Percentiles rank a stretch among this genome's conserved stretches.
Conservation (phyloP, 805 yeast species). For the Priceomyces fermenticarens region DNA sequence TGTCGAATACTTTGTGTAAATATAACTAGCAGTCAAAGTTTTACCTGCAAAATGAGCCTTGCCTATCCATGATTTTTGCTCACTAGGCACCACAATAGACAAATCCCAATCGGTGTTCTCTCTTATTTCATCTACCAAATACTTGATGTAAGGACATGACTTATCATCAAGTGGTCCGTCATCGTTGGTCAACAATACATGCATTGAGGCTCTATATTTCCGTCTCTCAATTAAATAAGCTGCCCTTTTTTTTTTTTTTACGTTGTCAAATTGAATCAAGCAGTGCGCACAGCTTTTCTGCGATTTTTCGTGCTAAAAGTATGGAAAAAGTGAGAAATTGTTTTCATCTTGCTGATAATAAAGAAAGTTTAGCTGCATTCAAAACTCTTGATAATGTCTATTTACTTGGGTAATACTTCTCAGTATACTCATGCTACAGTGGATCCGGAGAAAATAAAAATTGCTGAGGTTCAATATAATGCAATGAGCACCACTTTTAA, state of each 20-base stretch:
- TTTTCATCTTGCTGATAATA: no score
- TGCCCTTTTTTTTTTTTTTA: no score
- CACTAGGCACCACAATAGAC: slow-evolving; percentile 81
- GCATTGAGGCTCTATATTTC: slow-evolving; percentile 28
- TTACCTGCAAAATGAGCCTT: slow-evolving; percentile 92
- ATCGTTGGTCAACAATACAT: slow-evolving; percentile 75
- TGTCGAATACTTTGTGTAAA: slow-evolving; percentile 51
- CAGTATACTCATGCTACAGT: slow-evolving; percentile 46
- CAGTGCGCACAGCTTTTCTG: no score
- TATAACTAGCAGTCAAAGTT: slow-evolving; percentile 55
- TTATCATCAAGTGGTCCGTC: slow-evolving; percentile 89
- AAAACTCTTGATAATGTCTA: slow-evolving; percentile 47
- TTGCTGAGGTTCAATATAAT: slow-evolving; percentile 66
- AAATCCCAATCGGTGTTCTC: slow-evolving; percentile 77
- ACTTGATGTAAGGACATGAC: slow-evolving; percentile 82
- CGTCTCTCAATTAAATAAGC: not conserved
- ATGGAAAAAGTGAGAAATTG: no score
- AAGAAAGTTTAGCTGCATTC: no score
- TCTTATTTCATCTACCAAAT: slow-evolving; percentile 67
- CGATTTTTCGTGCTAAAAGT: no score
- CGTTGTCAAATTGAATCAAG: no score
- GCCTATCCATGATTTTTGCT: slow-evolving; percentile 92
- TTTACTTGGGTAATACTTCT: slow-evolving; percentile 50
- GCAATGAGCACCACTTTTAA: slow-evolving; percentile 59
- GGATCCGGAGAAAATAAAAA: slow-evolving; percentile 55